phyloP scores from a whole-genome alignment of 1,139 yeast species.

The Debaryomyces subglobosus region DNA sequence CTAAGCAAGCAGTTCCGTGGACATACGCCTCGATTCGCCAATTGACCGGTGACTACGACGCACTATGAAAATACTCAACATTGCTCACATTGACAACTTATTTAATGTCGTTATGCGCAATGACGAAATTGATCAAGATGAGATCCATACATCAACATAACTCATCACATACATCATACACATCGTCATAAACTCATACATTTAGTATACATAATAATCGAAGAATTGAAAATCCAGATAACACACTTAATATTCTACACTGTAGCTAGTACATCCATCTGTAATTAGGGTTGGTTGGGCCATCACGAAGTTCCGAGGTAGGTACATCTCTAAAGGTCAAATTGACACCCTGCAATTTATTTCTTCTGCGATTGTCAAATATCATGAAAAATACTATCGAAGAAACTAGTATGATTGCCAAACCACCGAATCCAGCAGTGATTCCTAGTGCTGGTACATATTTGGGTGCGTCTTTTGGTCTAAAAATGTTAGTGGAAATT shows the following conservation, averaged over 20 bases:
- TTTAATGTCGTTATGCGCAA: not conserved
- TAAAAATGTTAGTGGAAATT: constrained; percentile 34
- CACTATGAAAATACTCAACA: not conserved
- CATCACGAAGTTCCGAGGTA: constrained; percentile 45
- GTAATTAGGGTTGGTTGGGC: constrained; percentile 48
- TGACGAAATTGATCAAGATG: not conserved
- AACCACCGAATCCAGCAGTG: constrained; percentile 38
- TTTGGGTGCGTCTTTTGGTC: constrained; percentile 33
- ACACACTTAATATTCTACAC: not conserved
- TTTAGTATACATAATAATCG: constrained; percentile 1
- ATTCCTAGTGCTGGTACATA: constrained; percentile 35
- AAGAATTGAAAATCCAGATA: not conserved
- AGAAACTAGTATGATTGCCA: constrained; percentile 26
- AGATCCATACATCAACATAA: not conserved
- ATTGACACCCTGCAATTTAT: constrained; percentile 42
- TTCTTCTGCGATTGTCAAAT: constrained; percentile 45
- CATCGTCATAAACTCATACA: not conserved
- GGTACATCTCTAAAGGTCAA: constrained; percentile 47
- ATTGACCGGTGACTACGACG: not conserved
- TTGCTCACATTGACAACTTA: not conserved
- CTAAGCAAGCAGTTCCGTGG: not conserved
- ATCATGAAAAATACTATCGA: constrained; percentile 33
- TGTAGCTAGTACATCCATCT: constrained; percentile 48
- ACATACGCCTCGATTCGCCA: not conserved
- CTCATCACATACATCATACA: not conserved